Conservation (phyloP, 129 eudicot genomes). For the Glebionis coronaria region DNA sequence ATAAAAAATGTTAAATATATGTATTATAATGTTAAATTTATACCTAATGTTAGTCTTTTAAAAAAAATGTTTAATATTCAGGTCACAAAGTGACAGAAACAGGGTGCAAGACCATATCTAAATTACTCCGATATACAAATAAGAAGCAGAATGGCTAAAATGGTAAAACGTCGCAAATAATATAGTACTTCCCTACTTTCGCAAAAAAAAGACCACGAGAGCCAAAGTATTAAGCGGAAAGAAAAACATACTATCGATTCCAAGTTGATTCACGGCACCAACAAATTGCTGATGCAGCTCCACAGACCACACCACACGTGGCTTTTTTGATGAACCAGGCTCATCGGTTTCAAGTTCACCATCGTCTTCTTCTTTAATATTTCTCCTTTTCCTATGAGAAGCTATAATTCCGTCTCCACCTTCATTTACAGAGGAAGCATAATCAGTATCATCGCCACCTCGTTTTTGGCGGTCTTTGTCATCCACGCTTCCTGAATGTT, state of each 20-base stretch:
- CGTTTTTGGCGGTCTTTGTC: constrained; percentile 54
- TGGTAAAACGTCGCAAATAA: neutral
- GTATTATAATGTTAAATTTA: too few species aligned
- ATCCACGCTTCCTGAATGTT: constrained; percentile 58
- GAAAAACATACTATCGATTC: constrained; percentile 66
- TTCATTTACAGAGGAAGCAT: constrained; percentile 64
- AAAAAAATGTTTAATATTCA: too few species aligned
- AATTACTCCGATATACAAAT: too few species aligned
- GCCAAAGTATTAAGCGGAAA: neutral
- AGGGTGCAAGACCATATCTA: too few species aligned
- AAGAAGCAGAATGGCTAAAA: neutral
- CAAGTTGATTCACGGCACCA: constrained; percentile 70
- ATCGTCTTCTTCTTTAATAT: constrained; percentile 66
- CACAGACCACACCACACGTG: constrained; percentile 79
- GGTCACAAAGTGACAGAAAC: too few species aligned
- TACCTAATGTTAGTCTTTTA: too few species aligned
- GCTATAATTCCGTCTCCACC: constrained; percentile 53
- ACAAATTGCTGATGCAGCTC: constrained; percentile 88
- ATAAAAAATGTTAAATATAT: too few species aligned
- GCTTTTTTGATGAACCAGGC: constrained; percentile 56
- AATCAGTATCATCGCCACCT: constrained; percentile 56
- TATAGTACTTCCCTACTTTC: too few species aligned
- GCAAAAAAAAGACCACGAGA: neutral
- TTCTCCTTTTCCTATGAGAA: constrained; percentile 58
- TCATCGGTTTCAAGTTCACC: constrained; percentile 64